Evolutionary conservation across 768 basidiomycete species (phyloP).

Genomic region (Neoboletus subvelutipes): DNA sequence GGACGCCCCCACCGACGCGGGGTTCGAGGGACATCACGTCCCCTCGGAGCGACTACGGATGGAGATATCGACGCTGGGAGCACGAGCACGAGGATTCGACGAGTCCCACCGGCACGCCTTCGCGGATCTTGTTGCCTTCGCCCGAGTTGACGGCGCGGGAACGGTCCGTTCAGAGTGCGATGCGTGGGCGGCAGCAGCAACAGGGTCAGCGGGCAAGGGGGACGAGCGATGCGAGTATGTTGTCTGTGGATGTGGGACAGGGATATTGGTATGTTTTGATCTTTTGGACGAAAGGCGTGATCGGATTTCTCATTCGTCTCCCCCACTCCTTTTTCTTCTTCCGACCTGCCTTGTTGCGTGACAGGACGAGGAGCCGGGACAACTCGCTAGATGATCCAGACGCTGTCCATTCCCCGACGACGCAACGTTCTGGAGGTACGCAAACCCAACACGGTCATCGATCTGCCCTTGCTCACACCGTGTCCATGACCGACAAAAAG

Average conservation of each 20-base stretch:
- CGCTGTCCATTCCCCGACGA: background rate
- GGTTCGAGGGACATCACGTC: slow-evolving; percentile 58
- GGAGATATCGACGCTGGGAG: background rate
- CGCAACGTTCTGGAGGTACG: too few relatives aligned
- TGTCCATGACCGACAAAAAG: too few relatives aligned
- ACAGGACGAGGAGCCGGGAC: too few relatives aligned
- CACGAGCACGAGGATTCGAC: background rate
- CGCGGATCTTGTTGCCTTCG: slow-evolving; percentile 14
- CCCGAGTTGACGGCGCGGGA: slow-evolving; percentile 36
- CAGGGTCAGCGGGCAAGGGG: too few relatives aligned
- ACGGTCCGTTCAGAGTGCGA: slow-evolving; percentile 18
- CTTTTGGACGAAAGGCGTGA: too few relatives aligned
- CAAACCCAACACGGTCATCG: too few relatives aligned
- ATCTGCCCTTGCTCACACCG: too few relatives aligned
- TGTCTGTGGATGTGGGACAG: slow-evolving; percentile 1
- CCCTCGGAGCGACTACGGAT: slow-evolving; percentile 17
- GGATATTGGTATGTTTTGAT: background rate
- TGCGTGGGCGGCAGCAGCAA: background rate
- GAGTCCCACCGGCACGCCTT: background rate
- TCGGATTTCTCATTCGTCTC: too few relatives aligned
- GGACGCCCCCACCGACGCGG: slow-evolving; percentile 27
- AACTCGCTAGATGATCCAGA: slow-evolving; percentile 3
- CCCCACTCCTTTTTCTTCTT: too few relatives aligned
- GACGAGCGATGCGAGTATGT: background rate
- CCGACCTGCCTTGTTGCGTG: too few relatives aligned